These are phyloP conservation scores for Trichomonas tenax DNA, from an alignment of 208 protist species.

Conservation along the genomic window DNA sequence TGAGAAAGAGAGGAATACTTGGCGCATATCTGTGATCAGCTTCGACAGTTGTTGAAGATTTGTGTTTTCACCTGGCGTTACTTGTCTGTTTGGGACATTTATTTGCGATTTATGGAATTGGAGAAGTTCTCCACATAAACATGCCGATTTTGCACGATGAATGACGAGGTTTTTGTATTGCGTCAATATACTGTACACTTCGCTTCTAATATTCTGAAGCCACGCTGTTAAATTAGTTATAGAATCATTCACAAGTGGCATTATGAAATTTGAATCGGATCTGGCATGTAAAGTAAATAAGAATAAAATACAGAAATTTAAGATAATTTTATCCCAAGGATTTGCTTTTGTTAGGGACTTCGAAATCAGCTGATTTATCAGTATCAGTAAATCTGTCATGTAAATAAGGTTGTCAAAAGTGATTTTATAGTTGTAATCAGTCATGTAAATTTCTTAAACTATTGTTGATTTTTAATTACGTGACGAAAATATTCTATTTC, in stretches of 20 bases:
- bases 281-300: too few relatives aligned
- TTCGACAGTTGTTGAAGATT: neutral
- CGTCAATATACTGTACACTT: neutral
- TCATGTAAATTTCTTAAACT: too few relatives aligned
- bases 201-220: neutral
- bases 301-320: too few relatives aligned
- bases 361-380: too few relatives aligned
- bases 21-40: neutral
- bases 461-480: too few relatives aligned
- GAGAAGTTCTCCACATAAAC: neutral
- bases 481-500: too few relatives aligned
- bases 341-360: too few relatives aligned
- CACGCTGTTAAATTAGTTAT: neutral
- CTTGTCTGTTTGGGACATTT: neutral
- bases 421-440: too few relatives aligned
- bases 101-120: neutral
- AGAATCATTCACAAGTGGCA: neutral
- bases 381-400: too few relatives aligned
- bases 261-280: neutral
- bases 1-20: neutral
- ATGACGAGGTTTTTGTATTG: neutral
- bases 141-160: neutral
- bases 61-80: neutral
- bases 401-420: too few relatives aligned
- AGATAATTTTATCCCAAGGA: too few relatives aligned